Evolutionary conservation across 805 yeast species (phyloP), one percentile per base, ranked within the genome.

Genomic region (Starmerella kuoi): DNA sequence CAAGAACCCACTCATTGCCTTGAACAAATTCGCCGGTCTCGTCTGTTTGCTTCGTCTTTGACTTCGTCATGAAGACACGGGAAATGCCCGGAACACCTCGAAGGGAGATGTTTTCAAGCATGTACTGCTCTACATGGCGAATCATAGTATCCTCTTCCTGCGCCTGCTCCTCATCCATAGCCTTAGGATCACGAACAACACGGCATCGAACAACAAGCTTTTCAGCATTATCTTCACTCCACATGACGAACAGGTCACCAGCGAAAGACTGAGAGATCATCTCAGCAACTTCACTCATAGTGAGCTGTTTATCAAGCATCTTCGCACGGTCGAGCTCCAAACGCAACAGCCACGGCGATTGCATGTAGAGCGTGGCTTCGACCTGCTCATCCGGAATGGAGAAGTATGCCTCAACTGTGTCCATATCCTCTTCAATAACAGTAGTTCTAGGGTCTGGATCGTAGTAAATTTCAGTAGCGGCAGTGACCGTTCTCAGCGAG

Each of bases 161-260:
- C 51, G 87, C 95, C 27, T 79, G 85, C 47, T 91, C 96, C 56
- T 85, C 95, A 54, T 88, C 96, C 60, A 86, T 62, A 5, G 84
- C 70, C 65, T 88, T 88, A 45, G 95, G 95, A 61, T 87, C 95
- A 65, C 98, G 84, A 35, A 91, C 85, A 54, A 93, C 94, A 70
- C 99, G 83, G 72, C 97, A 88, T 72, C 99, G 94, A 54, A 91
- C 82, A 49, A 91, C 79, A 64, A 91, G 78, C 64, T 86, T 87
- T 53, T 88, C 96, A 35, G 96, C 95, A 57, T 91, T 88, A 69
- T 91, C 99, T 70, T 93, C 98, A 37, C 96, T 85, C 97, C 98
- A 91, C 58, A 91, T 91, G 31, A 91, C 95, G 57, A 88, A 91
- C 65, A 91, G 67, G 64, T 91, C 98, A 55, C 86, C 94, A 41